Base-by-base conservation (phyloP, 768 basidiomycete genomes). In the Termitomyces titanicus region DNA sequence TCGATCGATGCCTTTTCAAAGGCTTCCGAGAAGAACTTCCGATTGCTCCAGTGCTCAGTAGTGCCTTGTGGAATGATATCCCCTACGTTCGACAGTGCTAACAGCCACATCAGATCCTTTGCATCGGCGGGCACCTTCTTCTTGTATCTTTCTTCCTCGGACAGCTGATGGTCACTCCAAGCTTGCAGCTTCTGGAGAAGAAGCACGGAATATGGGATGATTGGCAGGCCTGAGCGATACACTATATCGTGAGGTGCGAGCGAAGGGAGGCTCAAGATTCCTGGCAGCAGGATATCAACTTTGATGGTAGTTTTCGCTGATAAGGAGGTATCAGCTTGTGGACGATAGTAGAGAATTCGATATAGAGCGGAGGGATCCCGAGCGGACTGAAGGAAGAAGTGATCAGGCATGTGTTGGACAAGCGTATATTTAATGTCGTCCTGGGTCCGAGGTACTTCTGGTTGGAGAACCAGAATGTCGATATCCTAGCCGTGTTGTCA, bases 101-200 rank as follows among this genome's bases (percentile, higher is more conserved):
- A 39, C 13, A 55, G 34, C 58, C 58, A 59, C 40, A 33, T 29
- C n/a, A 64, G 2, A 49, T 64, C 63, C 35, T 55, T 31, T 9
- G 47, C 56, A 11, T 64, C 63, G 3, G 53, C 34, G 3, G 51
- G 51, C 11, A 40, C 58, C 42, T 64, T 64, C 37, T 47, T 24
- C 22, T 1, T 48, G 18, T 64, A 58, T 12, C 58, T 40, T 11
- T 58, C 58, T 50, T 64, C 63, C 22, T 20, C 25, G 2, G 63
- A 56, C 11, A 53, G 47, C 4, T 56, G 51, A 43, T 64, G 63
- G 25, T 64, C 58, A 15, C 61, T 58, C 61, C 63, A 64, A n/a
- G 56, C 60, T 49, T 64, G 63, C 9, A 64, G 43, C 29, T 64
- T 64, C 42, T 64, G 63, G 29, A 64, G 43, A 22, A 64, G 43